Base-by-base conservation (phyloP, 306 rosid genomes). In the Prunus fruticosa region DNA sequence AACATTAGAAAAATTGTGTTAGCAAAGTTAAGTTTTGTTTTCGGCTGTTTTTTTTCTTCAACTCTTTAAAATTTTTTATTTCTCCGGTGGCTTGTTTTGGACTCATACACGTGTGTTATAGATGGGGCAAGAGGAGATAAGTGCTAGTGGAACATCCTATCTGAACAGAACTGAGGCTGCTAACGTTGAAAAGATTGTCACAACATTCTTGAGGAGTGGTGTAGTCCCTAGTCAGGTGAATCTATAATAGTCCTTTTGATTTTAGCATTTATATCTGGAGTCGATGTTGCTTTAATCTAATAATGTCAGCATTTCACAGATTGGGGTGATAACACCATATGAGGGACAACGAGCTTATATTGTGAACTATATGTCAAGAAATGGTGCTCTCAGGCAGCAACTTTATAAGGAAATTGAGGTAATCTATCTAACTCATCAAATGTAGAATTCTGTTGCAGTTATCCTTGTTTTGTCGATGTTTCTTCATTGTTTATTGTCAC, bases 41-140 rank as follows among this genome's bases (percentile, higher is more conserved):
- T 32, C 13, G 2, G 27, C 0, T 7, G 10, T 11, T 9, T 74
- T 38, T 18, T 11, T 62, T 49, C 13, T 50, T 23, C 61, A 4
- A 19, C 28, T 62, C 6, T 57, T 74, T 3, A 20, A 19, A 14
- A 2, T 25, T 61, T 12, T 45, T 28, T 25, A 11, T 23, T 12
- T 62, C 27, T 4, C 25, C 25, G 14, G n/a, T 22, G 32, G 5
- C 28, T 53, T 60, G 67, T 23, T 56, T 67, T 71, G 74, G 54
- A 73, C 63, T 70, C 14, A 47, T 61, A 6, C 64, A 38, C 13
- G 51, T 84, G 56, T 85, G 85, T 57, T 84, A 20, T 82, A 96
- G 99, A 96, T 96, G 99, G 99, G 99, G 76, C 99, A 96, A 93
- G 99, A 96, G 80, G 99, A 96, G 88, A 96, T 96, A 69, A 96